These are phyloP conservation scores for Ophiostoma novo-ulmi DNA, from an alignment of 2,329 filamentous ascomycete genomes.

Conservation along the genomic window DNA sequence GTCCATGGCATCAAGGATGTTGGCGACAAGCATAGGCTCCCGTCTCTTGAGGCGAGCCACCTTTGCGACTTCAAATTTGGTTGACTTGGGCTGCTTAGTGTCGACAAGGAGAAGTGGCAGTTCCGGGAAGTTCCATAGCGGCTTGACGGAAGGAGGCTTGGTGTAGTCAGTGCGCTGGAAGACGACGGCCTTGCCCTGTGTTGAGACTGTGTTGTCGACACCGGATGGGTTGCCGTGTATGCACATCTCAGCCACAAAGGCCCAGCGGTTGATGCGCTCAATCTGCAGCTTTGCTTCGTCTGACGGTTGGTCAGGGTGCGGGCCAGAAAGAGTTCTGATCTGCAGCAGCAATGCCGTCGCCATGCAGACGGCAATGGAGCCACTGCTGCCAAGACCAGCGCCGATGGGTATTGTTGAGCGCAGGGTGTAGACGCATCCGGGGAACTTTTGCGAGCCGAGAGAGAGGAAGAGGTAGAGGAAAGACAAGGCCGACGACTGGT, in stretches of 20 bases:
- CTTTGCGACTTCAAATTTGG: slow-evolving; percentile 77
- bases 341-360: slow-evolving; percentile 80
- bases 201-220: slow-evolving; percentile 92
- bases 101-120: slow-evolving; percentile 85
- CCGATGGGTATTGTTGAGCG: slow-evolving; percentile 91
- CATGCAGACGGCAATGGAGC: slow-evolving; percentile 87
- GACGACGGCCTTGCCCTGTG: slow-evolving; percentile 88
- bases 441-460: slow-evolving; percentile 71
- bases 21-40: slow-evolving; percentile 72
- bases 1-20: slow-evolving; percentile 82
- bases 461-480: slow-evolving; percentile 94
- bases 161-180: slow-evolving; percentile 77
- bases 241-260: slow-evolving; percentile 93
- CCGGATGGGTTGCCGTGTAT: slow-evolving; percentile 96
- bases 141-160: slow-evolving; percentile 68
- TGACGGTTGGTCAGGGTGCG: slow-evolving; percentile 83
- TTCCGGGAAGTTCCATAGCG: slow-evolving; percentile 84
- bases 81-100: slow-evolving; percentile 82
- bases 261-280: slow-evolving; percentile 95
- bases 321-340: slow-evolving; percentile 79
- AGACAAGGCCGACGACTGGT: slow-evolving; percentile 71
- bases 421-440: slow-evolving; percentile 80
- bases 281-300: slow-evolving; percentile 86
- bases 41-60: slow-evolving; percentile 65
- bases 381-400: slow-evolving; percentile 86